Percentiles rank a stretch among this genome's conserved stretches.
Conservation (phyloP, 2,329 filamentous ascomycete species). For the Cladosporium halotolerans region DNA sequence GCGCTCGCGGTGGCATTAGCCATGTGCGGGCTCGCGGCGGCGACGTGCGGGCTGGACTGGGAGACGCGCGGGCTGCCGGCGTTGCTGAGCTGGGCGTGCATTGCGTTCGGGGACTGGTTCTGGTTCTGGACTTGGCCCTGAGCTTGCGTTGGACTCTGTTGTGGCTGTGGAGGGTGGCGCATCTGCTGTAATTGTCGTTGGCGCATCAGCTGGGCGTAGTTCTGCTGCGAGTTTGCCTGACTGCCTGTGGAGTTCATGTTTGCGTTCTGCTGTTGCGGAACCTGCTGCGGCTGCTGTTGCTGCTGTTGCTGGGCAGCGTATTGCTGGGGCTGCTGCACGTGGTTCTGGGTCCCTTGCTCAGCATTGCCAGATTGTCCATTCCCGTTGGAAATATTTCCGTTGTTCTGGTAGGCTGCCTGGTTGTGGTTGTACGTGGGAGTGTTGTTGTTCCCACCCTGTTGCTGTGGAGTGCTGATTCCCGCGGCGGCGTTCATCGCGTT, state of each 20-base stretch:
- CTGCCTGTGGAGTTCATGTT: not conserved
- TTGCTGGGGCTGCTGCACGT: slow-evolving; percentile 13
- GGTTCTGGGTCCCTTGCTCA: slow-evolving; percentile 12
- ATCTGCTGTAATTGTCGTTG: slow-evolving; percentile 22
- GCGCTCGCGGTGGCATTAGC: slow-evolving; percentile 12
- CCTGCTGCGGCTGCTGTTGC: not conserved
- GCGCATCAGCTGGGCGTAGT: slow-evolving; percentile 28
- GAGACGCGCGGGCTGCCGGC: slow-evolving; percentile 23
- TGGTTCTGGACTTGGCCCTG: not conserved
- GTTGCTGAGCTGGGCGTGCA: slow-evolving; percentile 20
- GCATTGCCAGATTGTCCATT: slow-evolving; percentile 12
- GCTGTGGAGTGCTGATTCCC: slow-evolving; percentile 22
- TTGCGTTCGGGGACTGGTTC: slow-evolving; percentile 18
- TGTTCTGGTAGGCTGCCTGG: slow-evolving; percentile 22
- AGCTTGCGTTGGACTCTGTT: not conserved
- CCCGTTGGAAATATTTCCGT: slow-evolving; percentile 17
- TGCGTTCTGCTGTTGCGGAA: not conserved
- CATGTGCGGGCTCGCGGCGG: slow-evolving; percentile 18
- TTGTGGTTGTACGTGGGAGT: slow-evolving; percentile 23
- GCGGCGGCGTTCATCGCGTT: slow-evolving; percentile 35
- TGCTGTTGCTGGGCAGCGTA: slow-evolving; percentile 3
- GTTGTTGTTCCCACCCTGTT: slow-evolving; percentile 14
- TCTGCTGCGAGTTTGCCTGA: slow-evolving; percentile 11
- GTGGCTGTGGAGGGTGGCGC: slow-evolving; percentile 17
- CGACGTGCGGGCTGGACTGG: slow-evolving; percentile 27